Conservation (phyloP, 352 stramenopile genomes). For the Phytophthora pluvialis region DNA sequence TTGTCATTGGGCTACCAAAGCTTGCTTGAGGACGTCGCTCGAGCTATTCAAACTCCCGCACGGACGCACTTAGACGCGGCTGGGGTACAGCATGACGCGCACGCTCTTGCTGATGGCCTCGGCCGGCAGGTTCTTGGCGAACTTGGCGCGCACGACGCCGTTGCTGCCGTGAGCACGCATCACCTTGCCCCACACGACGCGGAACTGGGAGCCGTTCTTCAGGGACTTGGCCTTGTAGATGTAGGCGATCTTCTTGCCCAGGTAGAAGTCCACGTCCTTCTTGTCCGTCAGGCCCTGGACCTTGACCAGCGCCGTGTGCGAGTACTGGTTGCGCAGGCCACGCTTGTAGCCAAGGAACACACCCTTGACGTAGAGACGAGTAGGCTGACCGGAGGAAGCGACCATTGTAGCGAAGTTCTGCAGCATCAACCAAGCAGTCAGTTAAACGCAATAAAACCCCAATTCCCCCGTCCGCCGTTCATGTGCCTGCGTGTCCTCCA, state of each 20-base stretch:
- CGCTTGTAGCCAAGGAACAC: constrained; percentile 99
- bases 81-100: constrained; percentile 99
- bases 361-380: constrained; percentile 98
- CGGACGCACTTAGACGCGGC: constrained; percentile 90
- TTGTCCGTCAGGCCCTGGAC: constrained; percentile 99
- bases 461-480: background rate
- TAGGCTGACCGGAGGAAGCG: constrained; percentile 91
- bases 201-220: constrained; percentile 98
- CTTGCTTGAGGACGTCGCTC: constrained; percentile 30
- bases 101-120: constrained; percentile 97
- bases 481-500: constrained; percentile 9
- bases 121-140: constrained; percentile 97
- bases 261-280: constrained; percentile 99
- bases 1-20: constrained; percentile 55
- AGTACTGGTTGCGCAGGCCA: constrained; percentile 97
- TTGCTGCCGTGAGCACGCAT: constrained; percentile 97
- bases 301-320: constrained; percentile 98
- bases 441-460: constrained; percentile 11
- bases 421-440: constrained; percentile 16
- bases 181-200: constrained; percentile 99
- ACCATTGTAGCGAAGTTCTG: constrained; percentile 91
- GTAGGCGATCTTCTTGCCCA: constrained; percentile 99
- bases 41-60: constrained; percentile 27
- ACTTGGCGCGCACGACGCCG: constrained; percentile 98
- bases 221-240: constrained; percentile 98